Evolutionary conservation across 768 basidiomycete genomes (phyloP).

Genomic region (Suillus brevipes): DNA sequence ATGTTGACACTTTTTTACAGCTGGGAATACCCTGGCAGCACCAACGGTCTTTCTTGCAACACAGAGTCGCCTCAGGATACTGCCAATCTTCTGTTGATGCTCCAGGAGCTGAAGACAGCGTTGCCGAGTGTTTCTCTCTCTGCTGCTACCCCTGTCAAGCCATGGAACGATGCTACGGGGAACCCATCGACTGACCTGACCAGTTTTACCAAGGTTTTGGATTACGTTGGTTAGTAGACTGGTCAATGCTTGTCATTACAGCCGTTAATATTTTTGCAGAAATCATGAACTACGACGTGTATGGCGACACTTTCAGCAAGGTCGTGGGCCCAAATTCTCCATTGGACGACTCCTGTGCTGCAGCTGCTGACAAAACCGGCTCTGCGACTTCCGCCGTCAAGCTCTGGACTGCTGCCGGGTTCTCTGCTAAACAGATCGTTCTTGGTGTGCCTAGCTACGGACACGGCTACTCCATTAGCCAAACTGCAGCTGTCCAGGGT

Average conservation of each 20-base stretch:
- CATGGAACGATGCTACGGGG: slow-evolving; percentile 63
- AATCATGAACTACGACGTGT: slow-evolving; percentile 74
- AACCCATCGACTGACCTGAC: slow-evolving; percentile 61
- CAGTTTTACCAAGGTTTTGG: slow-evolving; percentile 64
- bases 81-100: slow-evolving; percentile 75
- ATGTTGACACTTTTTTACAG: slow-evolving; percentile 35
- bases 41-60: slow-evolving; percentile 72
- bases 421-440: slow-evolving; percentile 70
- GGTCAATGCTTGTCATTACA: slow-evolving; percentile 11
- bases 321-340: slow-evolving; percentile 83
- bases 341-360: slow-evolving; percentile 73
- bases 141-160: slow-evolving; percentile 64
- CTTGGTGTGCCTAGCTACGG: slow-evolving; percentile 87
- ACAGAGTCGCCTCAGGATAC: slow-evolving; percentile 61
- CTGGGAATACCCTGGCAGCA: slow-evolving; percentile 80
- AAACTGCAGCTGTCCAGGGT: slow-evolving; percentile 23
- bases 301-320: slow-evolving; percentile 47
- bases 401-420: slow-evolving; percentile 76
- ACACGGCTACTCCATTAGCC: slow-evolving; percentile 57
- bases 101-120: slow-evolving; percentile 63
- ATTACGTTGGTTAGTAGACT: slow-evolving; percentile 60
- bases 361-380: slow-evolving; percentile 56
- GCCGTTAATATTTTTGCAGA: slow-evolving; percentile 39
- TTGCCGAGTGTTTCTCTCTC: slow-evolving; percentile 66
- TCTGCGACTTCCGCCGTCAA: slow-evolving; percentile 75